Percentiles rank a stretch among this genome's conserved stretches.
Evolutionary conservation across 371 early-diverging fungal species (phyloP).

Genomic region (Lichtheimia corymbifera): DNA sequence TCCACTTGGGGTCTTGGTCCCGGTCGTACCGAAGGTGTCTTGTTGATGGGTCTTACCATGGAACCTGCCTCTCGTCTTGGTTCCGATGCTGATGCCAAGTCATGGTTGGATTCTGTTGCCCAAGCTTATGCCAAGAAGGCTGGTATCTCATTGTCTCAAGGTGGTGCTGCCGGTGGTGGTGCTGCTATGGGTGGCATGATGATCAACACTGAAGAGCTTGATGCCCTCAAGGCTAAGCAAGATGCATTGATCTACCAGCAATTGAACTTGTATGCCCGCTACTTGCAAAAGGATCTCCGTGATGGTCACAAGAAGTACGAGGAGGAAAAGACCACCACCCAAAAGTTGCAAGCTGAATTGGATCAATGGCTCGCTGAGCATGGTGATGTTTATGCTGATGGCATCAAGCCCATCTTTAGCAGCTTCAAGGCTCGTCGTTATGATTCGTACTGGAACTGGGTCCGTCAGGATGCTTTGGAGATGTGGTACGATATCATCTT

Average conservation of each 20-base stretch:
- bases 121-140: slow-evolving; percentile 80
- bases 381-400: slow-evolving; percentile 85
- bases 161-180: slow-evolving; percentile 57
- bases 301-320: slow-evolving; percentile 75
- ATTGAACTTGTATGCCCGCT: slow-evolving; percentile 85
- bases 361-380: slow-evolving; percentile 92
- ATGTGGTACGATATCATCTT: slow-evolving; percentile 93
- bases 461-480: slow-evolving; percentile 88
- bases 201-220: slow-evolving; percentile 90
- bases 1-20: slow-evolving; percentile 84
- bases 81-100: slow-evolving; percentile 84
- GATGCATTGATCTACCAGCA: slow-evolving; percentile 82
- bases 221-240: slow-evolving; percentile 81
- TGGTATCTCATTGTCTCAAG: slow-evolving; percentile 73
- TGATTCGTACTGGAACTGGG: slow-evolving; percentile 98
- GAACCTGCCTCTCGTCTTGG: slow-evolving; percentile 86
- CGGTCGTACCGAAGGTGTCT: slow-evolving; percentile 80
- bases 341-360: slow-evolving; percentile 78
- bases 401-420: slow-evolving; percentile 85
- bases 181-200: slow-evolving; percentile 65
- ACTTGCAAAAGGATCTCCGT: slow-evolving; percentile 85
- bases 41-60: slow-evolving; percentile 82
- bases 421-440: slow-evolving; percentile 85
- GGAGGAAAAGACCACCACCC: slow-evolving; percentile 66
- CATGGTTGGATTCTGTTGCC: slow-evolving; percentile 83